These are phyloP conservation scores for Penicillium sp. DNA, from an alignment of 2,329 filamentous ascomycete genomes.

Conservation along the genomic window DNA sequence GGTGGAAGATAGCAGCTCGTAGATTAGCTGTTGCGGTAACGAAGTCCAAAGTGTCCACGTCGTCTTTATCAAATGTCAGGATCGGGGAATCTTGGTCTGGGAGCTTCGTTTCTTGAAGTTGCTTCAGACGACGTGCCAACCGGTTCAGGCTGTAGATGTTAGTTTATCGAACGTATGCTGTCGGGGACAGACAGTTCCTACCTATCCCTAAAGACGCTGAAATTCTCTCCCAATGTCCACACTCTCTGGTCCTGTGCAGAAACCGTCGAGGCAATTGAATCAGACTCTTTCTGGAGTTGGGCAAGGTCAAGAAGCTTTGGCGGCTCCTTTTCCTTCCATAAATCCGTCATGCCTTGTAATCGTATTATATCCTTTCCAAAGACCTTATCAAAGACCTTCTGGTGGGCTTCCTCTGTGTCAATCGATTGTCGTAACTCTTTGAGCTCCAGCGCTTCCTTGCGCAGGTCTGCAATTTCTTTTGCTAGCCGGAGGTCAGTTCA, in stretches of 20 bases:
- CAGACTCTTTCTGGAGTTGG: constrained; percentile 47
- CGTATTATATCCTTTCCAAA: constrained; percentile 77
- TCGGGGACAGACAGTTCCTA: constrained; percentile 16
- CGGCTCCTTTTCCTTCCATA: constrained; percentile 79
- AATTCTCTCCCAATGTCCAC: constrained; percentile 77
- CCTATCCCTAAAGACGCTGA: constrained; percentile 76
- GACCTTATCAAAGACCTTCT: constrained; percentile 83
- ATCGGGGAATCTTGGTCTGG: constrained; percentile 41
- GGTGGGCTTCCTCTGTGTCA: constrained; percentile 66
- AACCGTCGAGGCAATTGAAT: constrained; percentile 46
- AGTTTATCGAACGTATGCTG: constrained; percentile 3
- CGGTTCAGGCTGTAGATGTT: constrained; percentile 52
- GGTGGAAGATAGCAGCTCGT: constrained; percentile 77
- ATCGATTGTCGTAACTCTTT: constrained; percentile 74
- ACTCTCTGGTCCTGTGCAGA: constrained; percentile 60
- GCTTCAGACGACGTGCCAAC: constrained; percentile 63
- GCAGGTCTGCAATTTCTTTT: constrained; percentile 78
- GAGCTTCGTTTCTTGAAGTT: constrained; percentile 49
- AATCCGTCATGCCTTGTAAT: constrained; percentile 77
- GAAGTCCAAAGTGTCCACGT: constrained; percentile 88
- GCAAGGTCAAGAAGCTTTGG: constrained; percentile 67
- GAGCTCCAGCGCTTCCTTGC: constrained; percentile 71
- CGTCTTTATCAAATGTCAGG: constrained; percentile 92
- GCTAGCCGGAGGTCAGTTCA: constrained; percentile 35
- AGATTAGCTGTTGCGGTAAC: constrained; percentile 85